Base-by-base conservation (phyloP, 139 green algal genomes). In the Chlamydomonas sp. region DNA sequence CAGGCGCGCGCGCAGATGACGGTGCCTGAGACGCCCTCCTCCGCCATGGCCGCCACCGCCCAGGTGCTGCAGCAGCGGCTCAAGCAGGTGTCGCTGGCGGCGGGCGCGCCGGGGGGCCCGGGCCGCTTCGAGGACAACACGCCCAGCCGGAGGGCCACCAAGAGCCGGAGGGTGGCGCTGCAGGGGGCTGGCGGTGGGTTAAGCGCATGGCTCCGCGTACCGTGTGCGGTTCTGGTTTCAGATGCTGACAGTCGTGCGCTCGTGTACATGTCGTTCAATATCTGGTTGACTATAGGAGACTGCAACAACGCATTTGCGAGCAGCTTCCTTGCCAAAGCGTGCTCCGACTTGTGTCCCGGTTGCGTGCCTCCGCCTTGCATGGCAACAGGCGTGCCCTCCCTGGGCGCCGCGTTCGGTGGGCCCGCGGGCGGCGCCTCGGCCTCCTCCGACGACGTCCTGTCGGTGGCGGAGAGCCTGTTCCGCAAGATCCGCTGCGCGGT, bases 11-110 rank as follows among this genome's bases (percentile, higher is more conserved):
- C 57, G 64, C 80, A 87, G 82, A 93, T 96, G 91, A 97, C 95
- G 10, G 94, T 98, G 75, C 96, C 96, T 31, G 96, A 98, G 91
- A 98, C 96, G 12, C 96, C 96, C 74, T 93, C 92, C 67, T 95
- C 96, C 5, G 92, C 94, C 57, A 63, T 49, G 31, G 31, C 85
- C 66, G n/a, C 82, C 9, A 14, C 68, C 63, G 77, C 71, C 62
- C 83, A 88, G 69, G 80, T 86, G 61, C 71, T 86, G 57, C 79
- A 82, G 31, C 79, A 88, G 4, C 84, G 80, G 71, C 66, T 85
- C 4, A 85, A 85, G 68, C 73, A 66, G 10, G 77, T 89, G 76
- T 58, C 63, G n/a, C 76, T 89, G 7, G 76, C 17, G 12, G 57
- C 18, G 16, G 87, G 61, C 15, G 16, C 71, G 16, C 64, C 15